Percentiles rank a stretch among this genome's conserved stretches.
Conservation (phyloP, 2,329 filamentous ascomycete species). For the Seiridium cupressi region DNA sequence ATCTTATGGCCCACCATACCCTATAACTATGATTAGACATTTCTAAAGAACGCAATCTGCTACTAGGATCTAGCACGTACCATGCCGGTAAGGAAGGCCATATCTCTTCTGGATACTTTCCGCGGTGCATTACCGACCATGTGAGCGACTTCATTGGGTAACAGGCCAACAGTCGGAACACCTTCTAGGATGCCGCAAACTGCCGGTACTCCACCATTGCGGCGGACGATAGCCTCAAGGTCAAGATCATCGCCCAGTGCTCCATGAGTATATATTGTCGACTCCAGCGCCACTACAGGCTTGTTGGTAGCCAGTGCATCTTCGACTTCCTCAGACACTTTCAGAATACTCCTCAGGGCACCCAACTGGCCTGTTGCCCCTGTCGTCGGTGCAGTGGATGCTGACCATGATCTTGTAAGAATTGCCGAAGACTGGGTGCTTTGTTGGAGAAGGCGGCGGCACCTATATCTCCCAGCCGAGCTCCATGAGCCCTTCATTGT, state of each 20-base stretch:
- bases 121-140: slow-evolving; percentile 70
- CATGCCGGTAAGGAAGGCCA: slow-evolving; percentile 77
- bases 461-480: background rate
- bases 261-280: slow-evolving; percentile 96
- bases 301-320: slow-evolving; percentile 71
- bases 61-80: slow-evolving; percentile 43
- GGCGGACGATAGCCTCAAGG: slow-evolving; percentile 78
- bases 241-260: slow-evolving; percentile 70
- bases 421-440: background rate
- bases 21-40: slow-evolving; percentile 31
- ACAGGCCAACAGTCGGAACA: slow-evolving; percentile 76
- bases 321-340: slow-evolving; percentile 77
- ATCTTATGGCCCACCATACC: slow-evolving; percentile 65
- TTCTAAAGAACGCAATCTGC: slow-evolving; percentile 1
- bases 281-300: slow-evolving; percentile 90
- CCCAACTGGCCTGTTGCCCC: slow-evolving; percentile 15
- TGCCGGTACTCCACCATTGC: slow-evolving; percentile 80
- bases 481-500: slow-evolving; percentile 1
- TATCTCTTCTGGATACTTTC: slow-evolving; percentile 85
- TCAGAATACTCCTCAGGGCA: slow-evolving; percentile 51
- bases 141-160: slow-evolving; percentile 66
- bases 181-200: slow-evolving; percentile 88
- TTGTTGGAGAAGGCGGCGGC: background rate
- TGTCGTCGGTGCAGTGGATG: slow-evolving; percentile 12
- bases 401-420: slow-evolving; percentile 1